These are phyloP conservation scores for Parathielavia appendiculata DNA, from an alignment of 495 filamentous ascomycete species.

Conservation along the genomic window DNA sequence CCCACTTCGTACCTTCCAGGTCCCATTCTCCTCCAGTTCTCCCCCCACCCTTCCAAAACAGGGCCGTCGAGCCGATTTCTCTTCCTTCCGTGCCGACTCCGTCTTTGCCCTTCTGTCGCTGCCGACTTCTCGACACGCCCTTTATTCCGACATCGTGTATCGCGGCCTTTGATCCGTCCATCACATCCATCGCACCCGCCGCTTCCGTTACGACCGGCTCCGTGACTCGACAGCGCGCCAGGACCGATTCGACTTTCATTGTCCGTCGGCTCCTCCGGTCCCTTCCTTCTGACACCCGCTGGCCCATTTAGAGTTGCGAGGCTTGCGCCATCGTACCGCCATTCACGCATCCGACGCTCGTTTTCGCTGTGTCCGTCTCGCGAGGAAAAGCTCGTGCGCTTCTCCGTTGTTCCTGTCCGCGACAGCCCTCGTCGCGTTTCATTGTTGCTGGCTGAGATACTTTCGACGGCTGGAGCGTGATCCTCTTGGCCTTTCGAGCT, in stretches of 20 bases:
- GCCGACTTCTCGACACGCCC: constrained; percentile 5
- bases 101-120: constrained; percentile 16
- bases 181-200: constrained; percentile 1
- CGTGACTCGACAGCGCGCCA: not conserved
- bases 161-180: constrained; percentile 1
- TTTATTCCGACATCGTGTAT: constrained; percentile 7
- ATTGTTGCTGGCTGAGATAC: not conserved
- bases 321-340: not conserved
- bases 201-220: not conserved
- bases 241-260: not conserved
- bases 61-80: constrained; percentile 5
- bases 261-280: not conserved
- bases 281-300: not conserved
- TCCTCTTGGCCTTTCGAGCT: not conserved
- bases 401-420: too few relatives aligned
- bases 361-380: not conserved
- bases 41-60: constrained; percentile 27
- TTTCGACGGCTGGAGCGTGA: not conserved
- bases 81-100: constrained; percentile 14
- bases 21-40: not conserved
- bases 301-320: not conserved
- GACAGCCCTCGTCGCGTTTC: too few relatives aligned
- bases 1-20: constrained; percentile 4
- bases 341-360: not conserved
- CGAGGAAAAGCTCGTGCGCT: not conserved